Evolutionary conservation across 495 filamentous ascomycete species (phyloP).

Genomic region (Annulohypoxylon nitens): DNA sequence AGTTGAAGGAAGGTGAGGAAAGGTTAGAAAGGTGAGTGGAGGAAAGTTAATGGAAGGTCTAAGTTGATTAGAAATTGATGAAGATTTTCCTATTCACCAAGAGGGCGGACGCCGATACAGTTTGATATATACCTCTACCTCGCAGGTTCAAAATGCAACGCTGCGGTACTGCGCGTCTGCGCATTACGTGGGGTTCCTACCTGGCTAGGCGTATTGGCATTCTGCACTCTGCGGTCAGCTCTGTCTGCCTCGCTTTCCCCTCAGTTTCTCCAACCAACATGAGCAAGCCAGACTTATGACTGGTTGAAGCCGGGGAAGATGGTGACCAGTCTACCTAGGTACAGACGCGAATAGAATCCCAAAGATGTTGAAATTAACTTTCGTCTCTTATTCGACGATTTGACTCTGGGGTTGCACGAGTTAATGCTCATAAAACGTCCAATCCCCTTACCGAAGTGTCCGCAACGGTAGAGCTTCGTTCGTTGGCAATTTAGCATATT

Average conservation of each 20-base stretch:
- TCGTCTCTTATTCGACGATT: background rate
- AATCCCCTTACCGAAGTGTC: no score
- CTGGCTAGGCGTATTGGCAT: background rate
- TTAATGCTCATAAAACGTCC: background rate
- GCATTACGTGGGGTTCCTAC: constrained; percentile 23
- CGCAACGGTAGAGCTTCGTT: no score
- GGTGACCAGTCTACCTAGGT: background rate
- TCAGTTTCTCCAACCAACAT: constrained; percentile 21
- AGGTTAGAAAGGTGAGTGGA: background rate
- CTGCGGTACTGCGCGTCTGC: constrained; percentile 36
- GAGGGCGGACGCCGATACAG: background rate
- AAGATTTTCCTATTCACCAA: background rate
- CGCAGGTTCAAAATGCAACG: constrained; percentile 17
- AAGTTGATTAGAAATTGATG: background rate
- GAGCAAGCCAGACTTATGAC: background rate
- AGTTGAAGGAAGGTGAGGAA: background rate
- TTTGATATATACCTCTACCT: constrained; percentile 10
- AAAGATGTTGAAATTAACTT: constrained; percentile 3
- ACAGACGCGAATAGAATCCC: constrained; percentile 8
- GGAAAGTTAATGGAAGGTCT: background rate
- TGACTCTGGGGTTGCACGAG: background rate
- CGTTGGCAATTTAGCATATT: no score
- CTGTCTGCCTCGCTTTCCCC: constrained; percentile 13
- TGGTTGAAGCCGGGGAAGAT: constrained; percentile 1
- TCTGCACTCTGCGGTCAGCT: background rate